Conservation (phyloP, 2,329 filamentous ascomycete genomes). For the Fusarium sp. region DNA sequence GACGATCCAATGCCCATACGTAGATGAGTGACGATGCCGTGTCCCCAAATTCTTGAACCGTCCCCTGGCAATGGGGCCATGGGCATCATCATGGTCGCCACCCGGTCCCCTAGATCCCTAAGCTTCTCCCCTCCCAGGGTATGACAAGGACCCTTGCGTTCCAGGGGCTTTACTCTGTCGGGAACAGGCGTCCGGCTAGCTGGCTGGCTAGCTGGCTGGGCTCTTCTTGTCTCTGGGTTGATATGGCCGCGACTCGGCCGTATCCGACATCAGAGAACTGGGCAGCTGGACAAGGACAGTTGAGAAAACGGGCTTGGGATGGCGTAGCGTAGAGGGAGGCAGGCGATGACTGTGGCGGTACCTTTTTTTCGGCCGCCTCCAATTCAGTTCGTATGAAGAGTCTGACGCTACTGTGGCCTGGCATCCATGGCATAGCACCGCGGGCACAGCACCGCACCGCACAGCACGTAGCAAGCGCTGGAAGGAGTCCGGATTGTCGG, state of each 20-base stretch:
- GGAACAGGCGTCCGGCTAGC: constrained; percentile 23
- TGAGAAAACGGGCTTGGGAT: constrained; percentile 15
- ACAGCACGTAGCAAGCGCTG: not conserved
- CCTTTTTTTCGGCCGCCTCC: constrained; percentile 4
- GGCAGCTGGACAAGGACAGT: constrained; percentile 26
- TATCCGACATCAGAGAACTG: not conserved
- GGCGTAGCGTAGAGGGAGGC: not conserved
- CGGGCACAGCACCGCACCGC: not conserved
- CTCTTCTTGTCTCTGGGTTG: constrained; percentile 7
- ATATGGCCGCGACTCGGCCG: constrained; percentile 7
- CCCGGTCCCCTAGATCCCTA: constrained; percentile 23
- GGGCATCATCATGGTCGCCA: constrained; percentile 29
- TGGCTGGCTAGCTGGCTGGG: not conserved
- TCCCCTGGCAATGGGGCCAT: constrained; percentile 27
- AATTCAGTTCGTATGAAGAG: constrained; percentile 4
- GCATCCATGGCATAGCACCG: not conserved
- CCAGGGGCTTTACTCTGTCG: constrained; percentile 31
- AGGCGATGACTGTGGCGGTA: constrained; percentile 32
- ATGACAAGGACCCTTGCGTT: constrained; percentile 33
- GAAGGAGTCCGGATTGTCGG: constrained; percentile 25
- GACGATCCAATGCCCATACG: not conserved
- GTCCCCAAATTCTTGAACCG: constrained; percentile 12
- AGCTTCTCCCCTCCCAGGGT: constrained; percentile 22
- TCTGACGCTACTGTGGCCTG: constrained; percentile 1
- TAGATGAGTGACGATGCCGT: not conserved